phyloP scores from a whole-genome alignment of 345 rosid species.

The Gossypium ekmanianum region DNA sequence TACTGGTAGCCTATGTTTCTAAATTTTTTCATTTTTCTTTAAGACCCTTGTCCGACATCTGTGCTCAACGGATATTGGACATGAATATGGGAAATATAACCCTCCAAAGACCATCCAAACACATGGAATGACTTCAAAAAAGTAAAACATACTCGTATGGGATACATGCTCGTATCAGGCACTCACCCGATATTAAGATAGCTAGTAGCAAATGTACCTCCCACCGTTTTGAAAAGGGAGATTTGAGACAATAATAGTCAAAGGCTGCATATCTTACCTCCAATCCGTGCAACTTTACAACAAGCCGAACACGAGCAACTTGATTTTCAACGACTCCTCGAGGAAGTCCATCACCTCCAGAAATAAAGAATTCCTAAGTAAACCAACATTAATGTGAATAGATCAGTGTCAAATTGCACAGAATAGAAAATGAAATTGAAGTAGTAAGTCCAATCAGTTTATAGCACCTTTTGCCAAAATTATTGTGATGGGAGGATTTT shows the following conservation, averaged over 20 bases:
- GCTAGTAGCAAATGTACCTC: not conserved
- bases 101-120: not conserved
- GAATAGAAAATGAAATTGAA: not conserved
- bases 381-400: not conserved
- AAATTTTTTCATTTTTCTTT: too few relatives aligned
- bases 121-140: not conserved
- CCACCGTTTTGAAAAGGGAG: not conserved
- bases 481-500: too few relatives aligned
- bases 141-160: not conserved
- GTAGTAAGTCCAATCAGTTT: not conserved
- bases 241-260: not conserved
- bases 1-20: too few relatives aligned
- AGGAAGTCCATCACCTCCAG: constrained; percentile 97
- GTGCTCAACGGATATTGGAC: not conserved
- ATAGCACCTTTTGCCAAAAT: constrained; percentile 3
- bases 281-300: constrained; percentile 68
- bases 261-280: constrained; percentile 48
- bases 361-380: constrained; percentile 84
- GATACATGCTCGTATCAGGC: not conserved
- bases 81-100: not conserved
- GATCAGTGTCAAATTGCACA: not conserved
- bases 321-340: constrained; percentile 96
- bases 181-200: not conserved
- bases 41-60: not conserved
- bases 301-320: constrained; percentile 73